phyloP scores from a whole-genome alignment of 2,329 filamentous ascomycete species.

The Paecilomyces sp. region DNA sequence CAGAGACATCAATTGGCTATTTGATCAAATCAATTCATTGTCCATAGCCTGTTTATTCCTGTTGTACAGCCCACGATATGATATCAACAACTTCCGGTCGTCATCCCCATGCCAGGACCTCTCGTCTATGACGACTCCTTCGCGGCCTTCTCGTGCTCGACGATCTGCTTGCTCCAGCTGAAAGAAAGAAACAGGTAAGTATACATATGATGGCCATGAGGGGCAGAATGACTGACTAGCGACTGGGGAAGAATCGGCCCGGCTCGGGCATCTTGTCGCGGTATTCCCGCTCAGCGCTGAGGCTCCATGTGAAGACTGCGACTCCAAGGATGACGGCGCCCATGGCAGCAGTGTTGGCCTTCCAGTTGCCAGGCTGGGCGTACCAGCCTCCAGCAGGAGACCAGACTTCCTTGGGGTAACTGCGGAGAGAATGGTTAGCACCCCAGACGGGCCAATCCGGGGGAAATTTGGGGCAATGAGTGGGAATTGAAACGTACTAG shows the following conservation, averaged over 20 bases:
- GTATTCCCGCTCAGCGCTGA: conserved; percentile 67
- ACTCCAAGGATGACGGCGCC: conserved; percentile 62
- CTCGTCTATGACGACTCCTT: conserved; percentile 27
- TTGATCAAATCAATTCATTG: conserved; percentile 26
- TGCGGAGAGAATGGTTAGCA: conserved; percentile 33
- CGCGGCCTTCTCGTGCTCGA: conserved; percentile 56
- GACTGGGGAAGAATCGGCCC: conserved; percentile 73
- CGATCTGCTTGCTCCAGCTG: conserved; percentile 67
- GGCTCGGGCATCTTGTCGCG: conserved; percentile 70
- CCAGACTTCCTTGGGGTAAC: conserved; percentile 99
- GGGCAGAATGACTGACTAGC: conserved; percentile 56
- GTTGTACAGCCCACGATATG: conserved; percentile 30
- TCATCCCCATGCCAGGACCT: conserved; percentile 11
- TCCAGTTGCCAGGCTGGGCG: conserved; percentile 90
- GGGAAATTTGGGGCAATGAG: conserved; percentile 39
- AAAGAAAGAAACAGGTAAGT: conserved; percentile 8
- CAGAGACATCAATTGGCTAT: conserved; percentile 22
- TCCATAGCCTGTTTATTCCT: conserved; percentile 29
- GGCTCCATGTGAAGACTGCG: conserved; percentile 59
- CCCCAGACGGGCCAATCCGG: background rate
- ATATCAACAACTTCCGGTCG: conserved; percentile 22
- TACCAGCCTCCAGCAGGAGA: conserved; percentile 98
- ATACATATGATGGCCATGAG: conserved; percentile 6
- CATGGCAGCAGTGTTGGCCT: conserved; percentile 76
- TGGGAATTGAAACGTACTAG: conserved; percentile 50